Conservation (phyloP, 257 asterid genomes). For the Solanum stenotomum region DNA sequence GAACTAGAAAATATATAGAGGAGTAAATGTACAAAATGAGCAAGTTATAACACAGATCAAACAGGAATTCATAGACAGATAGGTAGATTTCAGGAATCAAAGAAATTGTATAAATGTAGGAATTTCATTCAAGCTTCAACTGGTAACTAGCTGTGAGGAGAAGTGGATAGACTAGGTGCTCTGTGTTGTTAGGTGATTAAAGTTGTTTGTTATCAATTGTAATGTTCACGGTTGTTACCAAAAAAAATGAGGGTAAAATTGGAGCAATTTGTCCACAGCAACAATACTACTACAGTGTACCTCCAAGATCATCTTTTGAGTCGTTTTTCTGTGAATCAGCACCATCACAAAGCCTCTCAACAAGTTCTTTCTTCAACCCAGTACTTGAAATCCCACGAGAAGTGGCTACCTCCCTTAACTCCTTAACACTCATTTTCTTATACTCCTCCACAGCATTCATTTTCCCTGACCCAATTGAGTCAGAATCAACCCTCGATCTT, state of each 20-base stretch:
- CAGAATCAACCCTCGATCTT: constrained; percentile 42
- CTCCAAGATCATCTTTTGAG: constrained; percentile 16
- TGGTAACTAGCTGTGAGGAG: background rate
- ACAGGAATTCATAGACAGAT: background rate
- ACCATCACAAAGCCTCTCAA: constrained; percentile 45
- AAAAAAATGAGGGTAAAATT: background rate
- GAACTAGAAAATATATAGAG: background rate
- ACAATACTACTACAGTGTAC: constrained; percentile 7
- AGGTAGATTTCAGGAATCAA: background rate
- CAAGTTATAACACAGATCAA: background rate
- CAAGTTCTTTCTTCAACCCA: constrained; percentile 67
- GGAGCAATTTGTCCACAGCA: background rate
- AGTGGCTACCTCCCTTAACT: constrained; percentile 59
- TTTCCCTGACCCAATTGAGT: constrained; percentile 22
- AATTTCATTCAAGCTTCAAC: background rate
- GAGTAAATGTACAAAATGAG: background rate
- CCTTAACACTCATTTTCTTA: constrained; percentile 46
- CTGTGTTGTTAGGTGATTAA: background rate
- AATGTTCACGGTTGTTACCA: background rate
- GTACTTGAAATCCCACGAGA: constrained; percentile 36
- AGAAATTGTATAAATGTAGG: background rate
- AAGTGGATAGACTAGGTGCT: background rate
- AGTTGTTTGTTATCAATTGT: background rate
- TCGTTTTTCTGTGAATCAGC: background rate
- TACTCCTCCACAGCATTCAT: constrained; percentile 41